Conservation (phyloP, 73 alveolate species). For the Uronychia setigera region DNA sequence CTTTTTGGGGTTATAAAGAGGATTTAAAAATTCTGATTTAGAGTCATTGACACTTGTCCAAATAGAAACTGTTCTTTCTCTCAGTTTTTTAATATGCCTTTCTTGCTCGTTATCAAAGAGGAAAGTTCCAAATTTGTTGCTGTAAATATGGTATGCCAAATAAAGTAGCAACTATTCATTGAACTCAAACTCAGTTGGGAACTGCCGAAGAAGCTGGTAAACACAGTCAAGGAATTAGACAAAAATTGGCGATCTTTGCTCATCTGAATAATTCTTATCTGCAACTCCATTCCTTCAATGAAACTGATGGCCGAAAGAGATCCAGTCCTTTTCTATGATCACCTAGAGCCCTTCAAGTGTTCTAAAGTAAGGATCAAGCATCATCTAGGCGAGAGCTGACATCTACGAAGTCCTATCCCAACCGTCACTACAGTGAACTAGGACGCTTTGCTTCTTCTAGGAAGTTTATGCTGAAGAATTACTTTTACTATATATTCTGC, state of each 20-base stretch:
- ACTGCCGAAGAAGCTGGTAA: constrained; percentile 78
- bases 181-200: constrained; percentile 91
- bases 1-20: constrained; percentile 53
- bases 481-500: constrained; percentile 32
- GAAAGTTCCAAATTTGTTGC: constrained; percentile 95
- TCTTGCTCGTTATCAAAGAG: constrained; percentile 87
- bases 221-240: constrained; percentile 93
- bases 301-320: constrained; percentile 95
- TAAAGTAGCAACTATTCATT: constrained; percentile 78
- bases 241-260: constrained; percentile 93
- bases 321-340: constrained; percentile 95
- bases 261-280: constrained; percentile 69
- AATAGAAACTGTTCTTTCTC: constrained; percentile 43
- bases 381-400: constrained; percentile 78
- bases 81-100: constrained; percentile 42
- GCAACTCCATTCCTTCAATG: constrained; percentile 84
- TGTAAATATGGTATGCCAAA: constrained; percentile 80
- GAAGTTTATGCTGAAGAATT: constrained; percentile 9
- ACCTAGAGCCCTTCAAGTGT: constrained; percentile 94
- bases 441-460: constrained; percentile 65
- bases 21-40: constrained; percentile 32
- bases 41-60: constrained; percentile 55
- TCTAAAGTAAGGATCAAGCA: constrained; percentile 94
- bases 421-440: constrained; percentile 98
- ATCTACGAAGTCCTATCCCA: constrained; percentile 99